These are phyloP conservation scores for Otatea glauca DNA, from an alignment of 176 grass and related monocot genomes.

Conservation along the genomic window DNA sequence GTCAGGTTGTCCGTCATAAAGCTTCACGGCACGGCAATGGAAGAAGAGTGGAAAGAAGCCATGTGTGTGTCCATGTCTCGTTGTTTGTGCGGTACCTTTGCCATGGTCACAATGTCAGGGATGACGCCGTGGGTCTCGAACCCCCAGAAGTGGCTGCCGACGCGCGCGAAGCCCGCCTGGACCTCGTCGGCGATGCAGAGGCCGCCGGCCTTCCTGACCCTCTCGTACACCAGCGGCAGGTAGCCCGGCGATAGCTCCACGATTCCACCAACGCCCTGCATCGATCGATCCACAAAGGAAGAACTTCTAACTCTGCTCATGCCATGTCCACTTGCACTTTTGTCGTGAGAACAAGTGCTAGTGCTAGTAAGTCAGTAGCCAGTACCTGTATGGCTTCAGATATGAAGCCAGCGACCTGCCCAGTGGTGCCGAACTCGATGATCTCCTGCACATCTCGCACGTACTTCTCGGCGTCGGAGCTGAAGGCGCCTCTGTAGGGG, in stretches of 20 bases:
- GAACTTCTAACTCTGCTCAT: not conserved
- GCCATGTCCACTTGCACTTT: not conserved
- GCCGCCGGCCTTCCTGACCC: slow-evolving; percentile 69
- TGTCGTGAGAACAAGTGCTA: not conserved
- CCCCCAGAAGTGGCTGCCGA: slow-evolving; percentile 94
- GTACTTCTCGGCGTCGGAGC: slow-evolving; percentile 78
- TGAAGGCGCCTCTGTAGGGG: slow-evolving; percentile 83
- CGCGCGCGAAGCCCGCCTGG: slow-evolving; percentile 81
- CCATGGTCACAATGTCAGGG: slow-evolving; percentile 98
- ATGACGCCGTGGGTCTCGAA: slow-evolving; percentile 83
- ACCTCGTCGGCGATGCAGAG: slow-evolving; percentile 98
- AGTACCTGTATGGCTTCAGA: slow-evolving; percentile 84
- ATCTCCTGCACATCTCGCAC: slow-evolving; percentile 84
- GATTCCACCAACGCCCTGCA: slow-evolving; percentile 89
- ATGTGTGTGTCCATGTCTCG: not conserved
- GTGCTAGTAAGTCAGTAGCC: not conserved
- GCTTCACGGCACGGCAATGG: not conserved
- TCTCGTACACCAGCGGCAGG: slow-evolving; percentile 75
- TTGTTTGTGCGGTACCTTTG: slow-evolving; percentile 57
- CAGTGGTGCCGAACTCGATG: slow-evolving; percentile 92
- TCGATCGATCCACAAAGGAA: not conserved
- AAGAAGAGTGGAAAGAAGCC: not conserved
- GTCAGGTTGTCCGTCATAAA: not conserved
- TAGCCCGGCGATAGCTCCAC: slow-evolving; percentile 86
- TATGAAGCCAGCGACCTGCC: slow-evolving; percentile 84